Percentiles rank a stretch among this genome's conserved stretches.
Evolutionary conservation across 148 eudicot species (phyloP).

Genomic region (Vaccinium vitisidaea): DNA sequence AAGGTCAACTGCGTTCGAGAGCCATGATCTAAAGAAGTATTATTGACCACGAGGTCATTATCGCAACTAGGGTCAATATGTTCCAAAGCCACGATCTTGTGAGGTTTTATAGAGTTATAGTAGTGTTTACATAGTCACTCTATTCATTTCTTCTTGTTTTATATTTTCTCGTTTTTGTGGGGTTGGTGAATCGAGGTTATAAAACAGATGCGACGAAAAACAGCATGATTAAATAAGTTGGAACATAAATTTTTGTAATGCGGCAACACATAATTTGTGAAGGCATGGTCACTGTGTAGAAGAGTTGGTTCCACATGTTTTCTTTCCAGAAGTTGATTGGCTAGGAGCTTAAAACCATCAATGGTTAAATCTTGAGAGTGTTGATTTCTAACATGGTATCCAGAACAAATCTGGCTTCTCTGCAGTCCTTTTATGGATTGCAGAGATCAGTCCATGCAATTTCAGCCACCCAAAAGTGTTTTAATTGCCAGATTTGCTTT

Average conservation of each 20-base stretch:
- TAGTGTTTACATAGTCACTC: neutral
- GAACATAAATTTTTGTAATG: neutral
- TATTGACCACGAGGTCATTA: neutral
- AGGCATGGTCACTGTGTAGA: neutral
- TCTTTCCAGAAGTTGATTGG: neutral
- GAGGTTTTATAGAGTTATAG: neutral
- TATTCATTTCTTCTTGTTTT: neutral
- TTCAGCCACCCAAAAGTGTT: neutral
- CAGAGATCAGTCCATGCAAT: neutral
- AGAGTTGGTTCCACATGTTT: neutral
- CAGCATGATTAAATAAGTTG: neutral
- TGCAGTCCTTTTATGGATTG: neutral
- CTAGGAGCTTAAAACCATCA: neutral
- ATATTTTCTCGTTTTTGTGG: neutral
- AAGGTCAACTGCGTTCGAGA: neutral
- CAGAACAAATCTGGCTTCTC: neutral
- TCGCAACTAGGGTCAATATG: neutral
- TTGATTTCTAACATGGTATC: neutral
- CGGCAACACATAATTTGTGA: neutral
- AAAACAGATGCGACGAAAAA: neutral
- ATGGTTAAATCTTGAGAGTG: neutral
- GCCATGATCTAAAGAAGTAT: neutral
- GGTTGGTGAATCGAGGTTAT: neutral
- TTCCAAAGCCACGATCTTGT: neutral
- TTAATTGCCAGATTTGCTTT: neutral